A percentile compares a stretch with the other conserved stretches of the same genome.
Conservation (phyloP, 2,329 filamentous ascomycete species). For the Ophiocordyceps sinensis region DNA sequence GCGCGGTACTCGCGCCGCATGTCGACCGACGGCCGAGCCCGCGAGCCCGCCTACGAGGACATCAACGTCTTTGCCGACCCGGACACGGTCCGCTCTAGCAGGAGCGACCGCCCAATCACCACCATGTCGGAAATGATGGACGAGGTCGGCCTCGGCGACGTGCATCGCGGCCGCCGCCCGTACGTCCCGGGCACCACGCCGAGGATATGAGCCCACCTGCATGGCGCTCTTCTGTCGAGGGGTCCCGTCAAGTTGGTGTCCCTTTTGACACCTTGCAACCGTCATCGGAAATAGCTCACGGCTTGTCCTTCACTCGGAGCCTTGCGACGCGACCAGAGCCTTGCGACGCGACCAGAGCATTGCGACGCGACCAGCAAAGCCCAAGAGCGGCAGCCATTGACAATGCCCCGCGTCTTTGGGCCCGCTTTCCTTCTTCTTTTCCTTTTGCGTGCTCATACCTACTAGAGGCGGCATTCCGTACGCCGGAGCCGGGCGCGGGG, state of each 20-base stretch:
- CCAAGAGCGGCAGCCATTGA: not conserved
- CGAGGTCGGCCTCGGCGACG: conserved; percentile 26
- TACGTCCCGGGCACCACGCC: conserved; percentile 26
- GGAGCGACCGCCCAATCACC: conserved; percentile 21
- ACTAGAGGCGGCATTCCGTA: not conserved
- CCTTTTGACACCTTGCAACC: not conserved
- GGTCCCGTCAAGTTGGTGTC: not conserved
- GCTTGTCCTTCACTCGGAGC: no score
- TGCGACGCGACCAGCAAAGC: no score
- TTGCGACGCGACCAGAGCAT: no score
- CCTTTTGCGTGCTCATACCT: not conserved
- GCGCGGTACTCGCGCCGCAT: conserved; percentile 9
- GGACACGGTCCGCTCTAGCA: conserved; percentile 18
- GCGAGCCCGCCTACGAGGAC: conserved; percentile 31
- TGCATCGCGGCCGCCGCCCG: conserved; percentile 24
- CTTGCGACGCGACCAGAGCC: no score
- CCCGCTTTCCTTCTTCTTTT: not conserved
- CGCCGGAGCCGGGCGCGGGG: not conserved
- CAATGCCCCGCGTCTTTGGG: not conserved
- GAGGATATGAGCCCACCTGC: conserved; percentile 8
- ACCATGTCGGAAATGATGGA: conserved; percentile 41
- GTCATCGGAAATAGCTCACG: no score
- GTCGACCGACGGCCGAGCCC: conserved; percentile 19
- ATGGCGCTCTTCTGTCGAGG: not conserved
- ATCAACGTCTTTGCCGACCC: conserved; percentile 40